A percentile compares a stretch with the other conserved stretches of the same genome.
Conservation (phyloP, 2,329 filamentous ascomycete species). For the Periconia digitata region DNA sequence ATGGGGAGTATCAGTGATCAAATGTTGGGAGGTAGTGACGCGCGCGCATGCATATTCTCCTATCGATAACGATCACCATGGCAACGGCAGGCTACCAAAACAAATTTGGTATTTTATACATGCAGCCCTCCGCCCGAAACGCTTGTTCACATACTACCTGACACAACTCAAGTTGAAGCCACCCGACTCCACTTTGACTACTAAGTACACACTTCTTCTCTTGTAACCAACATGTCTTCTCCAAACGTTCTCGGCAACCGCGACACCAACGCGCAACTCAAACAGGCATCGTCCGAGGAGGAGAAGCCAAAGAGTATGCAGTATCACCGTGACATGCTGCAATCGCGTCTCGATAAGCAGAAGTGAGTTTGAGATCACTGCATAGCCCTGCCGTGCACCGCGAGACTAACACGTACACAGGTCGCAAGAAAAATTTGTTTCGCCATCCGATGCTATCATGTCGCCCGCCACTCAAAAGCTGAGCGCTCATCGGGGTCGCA, state of each 20-base stretch:
- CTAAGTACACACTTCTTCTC: background rate
- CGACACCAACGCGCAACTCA: constrained; percentile 62
- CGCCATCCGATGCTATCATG: constrained; percentile 86
- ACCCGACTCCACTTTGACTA: background rate
- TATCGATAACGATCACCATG: background rate
- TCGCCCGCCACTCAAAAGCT: constrained; percentile 84
- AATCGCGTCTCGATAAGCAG: constrained; percentile 69
- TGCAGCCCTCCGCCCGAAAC: background rate
- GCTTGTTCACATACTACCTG: background rate
- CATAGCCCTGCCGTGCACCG: background rate
- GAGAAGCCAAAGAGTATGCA: constrained; percentile 59
- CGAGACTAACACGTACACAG: constrained; percentile 18
- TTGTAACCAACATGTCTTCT: constrained; percentile 32
- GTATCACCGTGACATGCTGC: constrained; percentile 74
- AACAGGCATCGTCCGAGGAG: constrained; percentile 27
- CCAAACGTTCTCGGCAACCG: constrained; percentile 64
- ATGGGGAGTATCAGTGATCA: too few relatives aligned
- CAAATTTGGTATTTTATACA: background rate
- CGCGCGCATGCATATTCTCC: background rate
- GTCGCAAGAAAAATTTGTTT: constrained; percentile 66
- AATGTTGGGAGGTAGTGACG: too few relatives aligned
- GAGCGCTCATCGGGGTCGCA: constrained; percentile 76
- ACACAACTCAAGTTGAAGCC: background rate
- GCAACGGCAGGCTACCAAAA: background rate
- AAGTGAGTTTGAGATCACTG: constrained; percentile 53